Evolutionary conservation across 768 basidiomycete species (phyloP).

Genomic region (Nidularia pulvinata): DNA sequence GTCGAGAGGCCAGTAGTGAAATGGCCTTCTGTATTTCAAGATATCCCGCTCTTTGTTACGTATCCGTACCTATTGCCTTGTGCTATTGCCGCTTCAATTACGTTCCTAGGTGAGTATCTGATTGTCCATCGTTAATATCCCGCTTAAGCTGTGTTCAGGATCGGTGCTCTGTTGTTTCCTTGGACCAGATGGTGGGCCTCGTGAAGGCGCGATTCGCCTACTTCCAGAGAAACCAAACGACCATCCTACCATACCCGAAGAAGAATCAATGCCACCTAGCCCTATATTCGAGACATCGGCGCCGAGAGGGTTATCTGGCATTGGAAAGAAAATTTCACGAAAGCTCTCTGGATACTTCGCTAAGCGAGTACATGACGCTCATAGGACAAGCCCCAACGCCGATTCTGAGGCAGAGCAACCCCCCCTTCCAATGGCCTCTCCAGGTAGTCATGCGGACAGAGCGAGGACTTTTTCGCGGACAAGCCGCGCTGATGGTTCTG

Average conservation of each 20-base stretch:
- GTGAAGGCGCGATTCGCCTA: conserved; percentile 83
- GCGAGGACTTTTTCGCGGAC: conserved; percentile 52
- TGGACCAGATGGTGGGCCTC: conserved; percentile 87
- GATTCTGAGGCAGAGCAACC: conserved; percentile 33
- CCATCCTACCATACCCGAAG: conserved; percentile 64
- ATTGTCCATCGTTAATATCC: background rate
- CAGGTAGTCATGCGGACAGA: conserved; percentile 34
- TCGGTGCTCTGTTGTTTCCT: conserved; percentile 88
- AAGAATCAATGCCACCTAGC: conserved; percentile 46
- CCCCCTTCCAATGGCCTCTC: conserved; percentile 43
- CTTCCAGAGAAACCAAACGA: conserved; percentile 67
- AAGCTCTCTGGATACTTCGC: conserved; percentile 42
- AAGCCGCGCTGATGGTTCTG: conserved; percentile 70
- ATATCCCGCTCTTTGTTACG: conserved; percentile 62
- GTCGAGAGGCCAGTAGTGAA: conserved; percentile 86
- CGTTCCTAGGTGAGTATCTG: conserved; percentile 56
- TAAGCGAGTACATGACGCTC: conserved; percentile 43
- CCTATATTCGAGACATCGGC: conserved; percentile 43
- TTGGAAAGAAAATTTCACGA: conserved; percentile 43
- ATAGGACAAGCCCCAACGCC: conserved; percentile 13
- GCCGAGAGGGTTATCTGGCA: conserved; percentile 32
- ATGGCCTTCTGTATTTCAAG: conserved; percentile 77
- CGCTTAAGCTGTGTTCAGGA: conserved; percentile 42
- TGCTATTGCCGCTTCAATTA: conserved; percentile 73
- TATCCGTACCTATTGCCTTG: conserved; percentile 95